Evolutionary conservation across 495 filamentous ascomycete genomes (phyloP).

Genomic region (Aspergillus bridgeri): DNA sequence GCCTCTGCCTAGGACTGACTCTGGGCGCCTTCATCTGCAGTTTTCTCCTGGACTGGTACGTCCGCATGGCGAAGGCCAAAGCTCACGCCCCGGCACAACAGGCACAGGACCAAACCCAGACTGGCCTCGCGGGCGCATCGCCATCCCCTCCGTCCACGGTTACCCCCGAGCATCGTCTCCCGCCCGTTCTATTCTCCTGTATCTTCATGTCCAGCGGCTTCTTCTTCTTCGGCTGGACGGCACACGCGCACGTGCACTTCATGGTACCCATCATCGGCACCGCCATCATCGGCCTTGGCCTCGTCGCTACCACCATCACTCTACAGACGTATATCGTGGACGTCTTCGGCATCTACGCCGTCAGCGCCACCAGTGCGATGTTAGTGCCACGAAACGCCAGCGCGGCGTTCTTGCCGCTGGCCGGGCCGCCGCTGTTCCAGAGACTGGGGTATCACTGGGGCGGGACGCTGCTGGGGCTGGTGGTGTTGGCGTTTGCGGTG

Average conservation of each 20-base stretch:
- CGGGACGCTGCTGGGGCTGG: constrained; percentile 61
- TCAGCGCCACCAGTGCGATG: constrained; percentile 56
- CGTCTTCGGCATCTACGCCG: constrained; percentile 41
- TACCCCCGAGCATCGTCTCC: constrained; percentile 64
- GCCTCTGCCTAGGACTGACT: constrained; percentile 57
- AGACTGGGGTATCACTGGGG: constrained; percentile 63
- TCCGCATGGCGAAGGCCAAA: constrained; percentile 48
- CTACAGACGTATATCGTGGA: constrained; percentile 38
- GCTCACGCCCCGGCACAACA: constrained; percentile 47
- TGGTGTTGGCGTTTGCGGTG: constrained; percentile 52
- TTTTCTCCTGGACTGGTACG: constrained; percentile 53
- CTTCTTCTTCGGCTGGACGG: constrained; percentile 34
- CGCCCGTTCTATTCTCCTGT: constrained; percentile 52
- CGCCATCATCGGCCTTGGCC: constrained; percentile 20
- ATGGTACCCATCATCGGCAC: constrained; percentile 37
- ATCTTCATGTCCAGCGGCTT: constrained; percentile 27
- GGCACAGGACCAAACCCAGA: not conserved
- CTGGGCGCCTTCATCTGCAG: constrained; percentile 47
- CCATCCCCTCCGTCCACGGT: constrained; percentile 9
- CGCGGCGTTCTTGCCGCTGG: constrained; percentile 62
- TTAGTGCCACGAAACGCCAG: constrained; percentile 54
- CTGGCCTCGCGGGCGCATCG: too few relatives aligned
- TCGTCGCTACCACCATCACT: constrained; percentile 26
- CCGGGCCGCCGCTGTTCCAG: constrained; percentile 59
- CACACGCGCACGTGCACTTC: constrained; percentile 26